phyloP scores from a whole-genome alignment of 2,329 filamentous ascomycete genomes.

The Gyromitra esculenta region DNA sequence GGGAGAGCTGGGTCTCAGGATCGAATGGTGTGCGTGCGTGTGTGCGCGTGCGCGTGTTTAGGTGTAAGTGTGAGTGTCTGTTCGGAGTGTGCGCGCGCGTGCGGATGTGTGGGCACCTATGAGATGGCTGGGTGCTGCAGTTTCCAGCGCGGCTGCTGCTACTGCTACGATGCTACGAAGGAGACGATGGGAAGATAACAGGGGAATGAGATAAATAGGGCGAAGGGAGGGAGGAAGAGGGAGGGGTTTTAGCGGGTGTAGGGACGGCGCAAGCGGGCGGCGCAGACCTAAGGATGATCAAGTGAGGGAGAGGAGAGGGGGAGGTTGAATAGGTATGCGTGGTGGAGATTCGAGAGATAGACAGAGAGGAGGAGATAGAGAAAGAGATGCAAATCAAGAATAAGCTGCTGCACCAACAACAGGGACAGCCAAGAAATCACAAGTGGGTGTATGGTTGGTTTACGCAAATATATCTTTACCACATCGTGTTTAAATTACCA shows the following conservation, averaged over 20 bases:
- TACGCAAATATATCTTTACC: neutral
- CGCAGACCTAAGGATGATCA: constrained; percentile 51
- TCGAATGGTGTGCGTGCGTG: constrained; percentile 11
- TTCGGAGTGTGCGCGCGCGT: constrained; percentile 20
- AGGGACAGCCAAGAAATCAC: constrained; percentile 38
- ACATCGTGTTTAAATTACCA: neutral
- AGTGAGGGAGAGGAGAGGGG: constrained; percentile 10
- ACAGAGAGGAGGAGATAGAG: neutral
- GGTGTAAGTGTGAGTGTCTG: constrained; percentile 20
- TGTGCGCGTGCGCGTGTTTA: constrained; percentile 18
- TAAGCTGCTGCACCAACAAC: constrained; percentile 36
- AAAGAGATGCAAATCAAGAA: constrained; percentile 23
- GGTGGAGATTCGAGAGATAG: constrained; percentile 23
- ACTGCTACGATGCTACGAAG: constrained; percentile 21
- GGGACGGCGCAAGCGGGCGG: constrained; percentile 56
- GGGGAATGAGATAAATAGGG: constrained; percentile 52
- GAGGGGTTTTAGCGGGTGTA: constrained; percentile 53
- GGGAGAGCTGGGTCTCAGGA: constrained; percentile 70
- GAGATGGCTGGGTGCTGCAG: constrained; percentile 19
- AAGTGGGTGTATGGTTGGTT: neutral
- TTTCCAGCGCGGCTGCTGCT: constrained; percentile 21
- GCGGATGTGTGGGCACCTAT: constrained; percentile 21
- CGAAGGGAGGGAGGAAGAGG: constrained; percentile 29
- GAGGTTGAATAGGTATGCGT: constrained; percentile 14
- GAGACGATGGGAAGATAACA: constrained; percentile 24